Base-by-base conservation (phyloP, 768 basidiomycete species). In the Tricholoma terreum region DNA sequence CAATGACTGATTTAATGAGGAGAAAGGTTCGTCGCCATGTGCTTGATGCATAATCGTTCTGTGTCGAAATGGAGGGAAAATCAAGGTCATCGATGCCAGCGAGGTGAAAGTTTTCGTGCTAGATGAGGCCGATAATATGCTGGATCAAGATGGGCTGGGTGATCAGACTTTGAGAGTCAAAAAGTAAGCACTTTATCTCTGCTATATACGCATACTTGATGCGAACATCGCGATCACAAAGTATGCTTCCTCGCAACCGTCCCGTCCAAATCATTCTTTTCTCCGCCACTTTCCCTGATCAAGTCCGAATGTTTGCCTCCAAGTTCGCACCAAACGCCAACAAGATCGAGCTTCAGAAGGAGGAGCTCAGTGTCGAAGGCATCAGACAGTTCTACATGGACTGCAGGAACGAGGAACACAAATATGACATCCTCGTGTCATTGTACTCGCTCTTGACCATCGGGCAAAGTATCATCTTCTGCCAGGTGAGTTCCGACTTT, bases 321-420 rank as follows among this genome's bases (percentile, higher is more conserved):
- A 92, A 92, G 65, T 96, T 98, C 70, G 95, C 96, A 14, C 95
- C 97, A 0, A 81, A 80, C 34, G 90, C 97, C 60, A 98, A 99
- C 81, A 93, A 96, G 77, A 98, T 99, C 65, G 90, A 94, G 73
- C 80, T 99, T 34, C 86, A 93, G 74, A 89, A 86, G 68, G 94
- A 95, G 69, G 97, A 99, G 69, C 81, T 99, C 46, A 90, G 89
- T 24, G 91, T 98, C 21, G 91, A 93, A 53, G 92, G 90, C 38
- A 98, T 99, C 73, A 85, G 90, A 61, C 97, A 99, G 67, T 96
- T 98, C 72, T 98, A 94, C 75, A 90, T 99, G 89, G 94, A 98
- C 69, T 98, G 96, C 76, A 84, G 76, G 69, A 79, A 89, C 68
- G 95, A 92, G 68, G 85, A 92, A 33, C 86, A 93, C 65, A 98